A percentile compares a stretch with the other conserved stretches of the same genome.
These are phyloP conservation scores for Dactylonectria macrodidyma DNA, from an alignment of 2,329 filamentous ascomycete genomes.

Conservation along the genomic window DNA sequence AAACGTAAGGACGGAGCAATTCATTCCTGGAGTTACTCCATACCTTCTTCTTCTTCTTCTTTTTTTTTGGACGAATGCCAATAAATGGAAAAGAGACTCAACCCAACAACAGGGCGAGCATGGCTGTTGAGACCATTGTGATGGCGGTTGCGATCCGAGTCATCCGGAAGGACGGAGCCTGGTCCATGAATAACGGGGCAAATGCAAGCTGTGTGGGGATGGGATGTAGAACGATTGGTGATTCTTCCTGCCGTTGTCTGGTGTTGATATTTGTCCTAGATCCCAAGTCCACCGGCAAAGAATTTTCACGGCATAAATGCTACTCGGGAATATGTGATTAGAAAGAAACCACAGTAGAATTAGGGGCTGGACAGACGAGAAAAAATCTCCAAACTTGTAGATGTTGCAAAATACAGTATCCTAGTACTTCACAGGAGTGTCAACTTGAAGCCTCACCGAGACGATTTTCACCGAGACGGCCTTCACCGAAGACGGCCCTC, in stretches of 20 bases:
- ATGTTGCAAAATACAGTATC: no score
- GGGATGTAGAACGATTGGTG: neutral
- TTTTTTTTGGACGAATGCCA: constrained; percentile 15
- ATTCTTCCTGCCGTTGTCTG: neutral
- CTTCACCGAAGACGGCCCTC: no score
- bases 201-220: neutral
- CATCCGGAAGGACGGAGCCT: neutral
- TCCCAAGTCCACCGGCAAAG: no score
- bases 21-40: neutral
- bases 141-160: neutral
- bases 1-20: neutral
- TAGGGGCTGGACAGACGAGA: no score
- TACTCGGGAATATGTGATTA: no score
- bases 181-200: no score
- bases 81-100: neutral
- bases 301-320: no score
- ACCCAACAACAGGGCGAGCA: neutral
- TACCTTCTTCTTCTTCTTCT: neutral
- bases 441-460: no score
- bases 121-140: neutral
- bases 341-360: no score
- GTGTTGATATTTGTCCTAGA: neutral
- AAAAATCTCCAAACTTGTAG: no score
- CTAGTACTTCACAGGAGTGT: no score
- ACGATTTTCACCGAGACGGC: no score